Base-by-base conservation (phyloP, 768 basidiomycete species). In the Amanita subjunquillea region DNA sequence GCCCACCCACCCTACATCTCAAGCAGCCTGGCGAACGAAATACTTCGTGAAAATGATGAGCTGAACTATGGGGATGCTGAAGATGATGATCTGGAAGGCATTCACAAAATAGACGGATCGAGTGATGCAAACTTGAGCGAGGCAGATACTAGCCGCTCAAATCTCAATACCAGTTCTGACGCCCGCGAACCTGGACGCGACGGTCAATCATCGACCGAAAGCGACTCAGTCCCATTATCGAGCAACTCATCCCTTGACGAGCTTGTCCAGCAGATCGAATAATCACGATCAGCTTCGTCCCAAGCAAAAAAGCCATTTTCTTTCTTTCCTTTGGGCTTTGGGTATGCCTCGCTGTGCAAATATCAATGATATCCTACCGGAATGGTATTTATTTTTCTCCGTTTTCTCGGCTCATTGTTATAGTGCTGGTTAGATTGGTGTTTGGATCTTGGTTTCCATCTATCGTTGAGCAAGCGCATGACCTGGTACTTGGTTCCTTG, bases 11-110 rank as follows among this genome's bases (percentile, higher is more conserved):
- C 51, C 20, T 53, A 45, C 22, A 23, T 46, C 20, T 53, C 51
- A 46, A 53, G 51, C 51, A 46, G 43, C 25, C 43, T 53, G n/a
- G 51, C 43, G 29, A 53, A 53, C 13, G 51, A 53, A 23, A 54
- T 54, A 37, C n/a, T 54, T 22, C 40, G 38, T 13, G 46, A 54
- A 7, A 48, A 37, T n/a, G 29, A 43, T 12, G 36, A 23, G 12
- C n/a, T 23, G n/a, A 46, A 23, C 10, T n/a, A 15, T n/a, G 23
- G 32, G 42, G 34, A 37, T 15, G 29, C 15, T 34, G 15, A 53
- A 2, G 40, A 44, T 2, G 25, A 37, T 23, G 42, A 45, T n/a
- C 45, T 40, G n/a, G 23, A 34, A 23, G 6, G 22, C 41, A 48
- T 15, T 20, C 3, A 2, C 23, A 23, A 23, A 39, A 34, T 17